phyloP scores from a whole-genome alignment of 2,329 filamentous ascomycete genomes.

The Fusarium kyushuense region DNA sequence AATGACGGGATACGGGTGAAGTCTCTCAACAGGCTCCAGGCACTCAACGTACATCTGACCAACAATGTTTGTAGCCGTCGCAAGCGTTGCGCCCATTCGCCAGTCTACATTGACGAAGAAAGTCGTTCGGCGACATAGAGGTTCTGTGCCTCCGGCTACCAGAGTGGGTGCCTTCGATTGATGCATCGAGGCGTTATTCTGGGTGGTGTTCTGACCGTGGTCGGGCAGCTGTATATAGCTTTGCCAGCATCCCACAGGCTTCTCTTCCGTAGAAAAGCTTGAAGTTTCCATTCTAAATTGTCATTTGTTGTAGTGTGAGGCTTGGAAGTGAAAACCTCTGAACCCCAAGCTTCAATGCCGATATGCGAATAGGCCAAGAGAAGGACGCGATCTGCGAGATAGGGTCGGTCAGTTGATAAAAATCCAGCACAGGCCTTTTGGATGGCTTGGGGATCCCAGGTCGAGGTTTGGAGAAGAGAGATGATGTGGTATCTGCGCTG shows the following conservation, averaged over 20 bases:
- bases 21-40: constrained; percentile 39
- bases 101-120: constrained; percentile 48
- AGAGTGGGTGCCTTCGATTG: neutral
- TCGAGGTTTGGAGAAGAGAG: neutral
- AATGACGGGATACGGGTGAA: constrained; percentile 46
- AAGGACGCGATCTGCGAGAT: neutral
- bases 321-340: constrained; percentile 7
- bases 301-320: neutral
- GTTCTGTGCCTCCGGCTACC: constrained; percentile 4
- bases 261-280: neutral
- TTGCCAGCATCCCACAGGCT: neutral
- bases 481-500: neutral
- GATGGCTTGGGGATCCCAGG: too few species aligned
- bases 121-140: constrained; percentile 31
- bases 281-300: constrained; percentile 3
- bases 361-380: neutral
- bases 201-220: neutral
- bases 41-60: constrained; percentile 55
- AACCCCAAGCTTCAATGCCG: neutral
- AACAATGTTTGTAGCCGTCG: constrained; percentile 33
- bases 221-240: neutral
- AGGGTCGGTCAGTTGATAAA: neutral
- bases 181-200: neutral
- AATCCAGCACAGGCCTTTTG: accelerated
- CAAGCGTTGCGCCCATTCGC: constrained; percentile 23